Base-by-base conservation (phyloP, 495 filamentous ascomycete species). In the Tuber calosporum region DNA sequence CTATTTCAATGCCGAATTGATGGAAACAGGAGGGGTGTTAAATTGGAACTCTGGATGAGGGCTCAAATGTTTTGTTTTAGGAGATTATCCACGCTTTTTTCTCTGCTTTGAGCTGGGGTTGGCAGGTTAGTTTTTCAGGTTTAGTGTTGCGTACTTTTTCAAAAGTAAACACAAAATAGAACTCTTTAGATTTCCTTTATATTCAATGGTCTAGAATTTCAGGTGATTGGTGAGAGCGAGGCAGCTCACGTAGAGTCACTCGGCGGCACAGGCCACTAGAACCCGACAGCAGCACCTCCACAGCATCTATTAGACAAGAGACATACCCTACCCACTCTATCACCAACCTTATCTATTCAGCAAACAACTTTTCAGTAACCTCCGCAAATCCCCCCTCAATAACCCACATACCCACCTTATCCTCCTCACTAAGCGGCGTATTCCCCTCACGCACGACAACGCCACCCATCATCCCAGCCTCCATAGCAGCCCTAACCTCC, bases 381-480 rank as follows among this genome's bases (percentile, higher is more conserved):
- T 78, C 76, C 38, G 72, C 75, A 69, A 78, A 78, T 67, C 76
- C 76, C 36, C 83, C 85, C 69, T 81, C 80, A 67, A 88, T 79
- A 68, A 87, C 82, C 72, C 66, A 76, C 74, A 86, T 81, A 73
- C 79, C 68, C 73, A 80, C 74, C 74, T 79, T 82, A n/a, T 83
- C 84, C n/a, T 85, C 85, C 42, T 80, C 78, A 17, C 79, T 80
- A 73, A 91, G 81, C 39, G 83, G 83, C 39, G 86, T 83, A 81
- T 93, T 92, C 38, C 90, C 90, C 7, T 87, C 87, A 69, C 90
- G 83, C 66, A 89, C 84, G 69, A 90, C 86, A 37, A 92, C 81
- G 26, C 86, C 80, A 74, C 86, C 84, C 77, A 86, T 83, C 87
- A 92, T 87, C 53, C 89, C 90, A 0, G 89, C 88, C 73, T 81